These are phyloP conservation scores for Elongisporangium prolatum DNA, from an alignment of 352 stramenopile genomes.

Conservation along the genomic window DNA sequence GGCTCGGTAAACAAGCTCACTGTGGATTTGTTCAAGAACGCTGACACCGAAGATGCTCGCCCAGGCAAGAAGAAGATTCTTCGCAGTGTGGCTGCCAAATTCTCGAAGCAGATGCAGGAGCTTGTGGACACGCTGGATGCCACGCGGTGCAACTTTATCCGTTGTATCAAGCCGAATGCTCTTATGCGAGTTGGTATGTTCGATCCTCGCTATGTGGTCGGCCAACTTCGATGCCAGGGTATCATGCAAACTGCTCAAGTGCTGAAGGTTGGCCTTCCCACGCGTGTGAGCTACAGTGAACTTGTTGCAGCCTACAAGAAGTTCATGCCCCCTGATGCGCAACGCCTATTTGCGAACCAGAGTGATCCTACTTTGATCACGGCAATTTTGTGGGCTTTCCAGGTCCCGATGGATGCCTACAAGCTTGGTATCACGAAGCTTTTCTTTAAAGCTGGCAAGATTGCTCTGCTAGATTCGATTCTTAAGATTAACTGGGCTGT, in stretches of 20 bases:
- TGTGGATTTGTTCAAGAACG: conserved; percentile 62
- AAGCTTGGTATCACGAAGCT: conserved; percentile 76
- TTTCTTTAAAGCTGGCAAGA: conserved; percentile 77
- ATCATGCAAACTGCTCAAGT: conserved; percentile 88
- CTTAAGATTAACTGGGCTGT: conserved; percentile 70
- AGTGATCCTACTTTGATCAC: conserved; percentile 71
- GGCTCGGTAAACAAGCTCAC: conserved; percentile 61
- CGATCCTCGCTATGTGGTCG: conserved; percentile 75
- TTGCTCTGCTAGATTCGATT: conserved; percentile 68
- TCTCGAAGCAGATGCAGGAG: conserved; percentile 75
- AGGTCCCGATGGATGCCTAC: conserved; percentile 72
- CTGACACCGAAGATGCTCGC: conserved; percentile 34
- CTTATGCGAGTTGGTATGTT: conserved; percentile 70
- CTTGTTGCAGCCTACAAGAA: conserved; percentile 66
- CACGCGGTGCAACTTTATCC: conserved; percentile 88
- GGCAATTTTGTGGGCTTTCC: conserved; percentile 83
- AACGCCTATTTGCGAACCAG: conserved; percentile 66
- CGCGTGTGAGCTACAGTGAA: conserved; percentile 72
- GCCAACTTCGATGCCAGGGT: conserved; percentile 78
- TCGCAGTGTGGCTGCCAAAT: conserved; percentile 58
- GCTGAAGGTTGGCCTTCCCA: conserved; percentile 82
- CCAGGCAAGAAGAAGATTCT: conserved; percentile 83
- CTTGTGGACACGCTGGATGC: conserved; percentile 71
- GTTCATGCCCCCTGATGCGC: conserved; percentile 59
- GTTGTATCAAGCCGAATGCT: conserved; percentile 87